These are phyloP conservation scores for Boletus vinaceobasis DNA, from an alignment of 768 basidiomycete species.

Conservation along the genomic window DNA sequence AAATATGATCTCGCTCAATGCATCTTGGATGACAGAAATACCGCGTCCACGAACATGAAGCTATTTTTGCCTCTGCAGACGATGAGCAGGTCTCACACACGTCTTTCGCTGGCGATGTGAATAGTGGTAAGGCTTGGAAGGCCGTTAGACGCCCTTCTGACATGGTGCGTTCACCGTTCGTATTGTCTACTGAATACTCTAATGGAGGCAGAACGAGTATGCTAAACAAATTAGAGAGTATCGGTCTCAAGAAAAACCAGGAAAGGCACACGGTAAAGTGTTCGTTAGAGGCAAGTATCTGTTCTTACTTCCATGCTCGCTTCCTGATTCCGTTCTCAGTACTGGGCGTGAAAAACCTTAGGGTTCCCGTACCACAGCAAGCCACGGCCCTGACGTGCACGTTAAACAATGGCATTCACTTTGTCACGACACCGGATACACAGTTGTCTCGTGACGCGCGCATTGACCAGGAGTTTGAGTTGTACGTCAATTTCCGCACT, in stretches of 20 bases:
- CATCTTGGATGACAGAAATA: conserved; percentile 54
- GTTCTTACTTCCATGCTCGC: neutral
- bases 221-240: conserved; percentile 86
- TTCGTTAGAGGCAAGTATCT: conserved; percentile 77
- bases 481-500: conserved; percentile 48
- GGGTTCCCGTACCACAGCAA: conserved; percentile 76
- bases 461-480: conserved; percentile 87
- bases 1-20: neutral
- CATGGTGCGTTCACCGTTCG: conserved; percentile 58
- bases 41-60: conserved; percentile 74
- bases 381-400: conserved; percentile 78
- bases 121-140: conserved; percentile 81
- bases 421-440: conserved; percentile 84
- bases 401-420: conserved; percentile 95
- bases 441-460: conserved; percentile 53
- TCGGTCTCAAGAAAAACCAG: conserved; percentile 68
- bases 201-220: conserved; percentile 77
- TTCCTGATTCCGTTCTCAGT: conserved; percentile 44
- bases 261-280: conserved; percentile 86
- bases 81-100: conserved; percentile 68
- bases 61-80: conserved; percentile 79
- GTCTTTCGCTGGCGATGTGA: conserved; percentile 75
- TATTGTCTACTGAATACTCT: neutral
- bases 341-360: conserved; percentile 66
- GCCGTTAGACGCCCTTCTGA: conserved; percentile 87